A percentile compares a stretch with the other conserved stretches of the same genome.
Conservation (phyloP, 257 asterid genomes). For the Agastache rugosa region DNA sequence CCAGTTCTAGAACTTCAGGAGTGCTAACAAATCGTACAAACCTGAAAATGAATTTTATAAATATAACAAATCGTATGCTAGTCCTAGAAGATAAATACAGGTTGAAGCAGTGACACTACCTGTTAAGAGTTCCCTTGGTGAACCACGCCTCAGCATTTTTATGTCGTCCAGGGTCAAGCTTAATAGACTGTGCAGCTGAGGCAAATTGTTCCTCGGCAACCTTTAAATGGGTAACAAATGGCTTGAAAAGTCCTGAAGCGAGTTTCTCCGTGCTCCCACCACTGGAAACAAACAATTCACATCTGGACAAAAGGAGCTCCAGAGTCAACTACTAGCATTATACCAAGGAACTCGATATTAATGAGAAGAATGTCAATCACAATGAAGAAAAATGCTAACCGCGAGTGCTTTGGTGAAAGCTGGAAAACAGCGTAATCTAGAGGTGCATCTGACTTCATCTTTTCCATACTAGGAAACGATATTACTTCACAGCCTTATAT, state of each 20-base stretch:
- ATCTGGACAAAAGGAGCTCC: conserved; percentile 55
- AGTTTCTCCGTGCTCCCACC: conserved; percentile 81
- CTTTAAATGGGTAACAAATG: conserved; percentile 77
- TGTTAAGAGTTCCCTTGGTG: conserved; percentile 97
- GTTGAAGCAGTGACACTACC: conserved; percentile 49
- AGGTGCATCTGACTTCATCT: conserved; percentile 69
- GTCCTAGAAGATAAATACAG: neutral
- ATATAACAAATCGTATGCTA: conserved; percentile 7
- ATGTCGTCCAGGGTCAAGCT: conserved; percentile 71
- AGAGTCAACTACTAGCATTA: conserved; percentile 9
- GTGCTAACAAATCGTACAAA: conserved; percentile 92
- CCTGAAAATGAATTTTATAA: conserved; percentile 46
- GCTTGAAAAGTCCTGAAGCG: conserved; percentile 92
- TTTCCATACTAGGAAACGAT: conserved; percentile 41
- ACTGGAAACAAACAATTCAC: conserved; percentile 82
- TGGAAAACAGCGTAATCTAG: conserved; percentile 92
- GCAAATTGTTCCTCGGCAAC: conserved; percentile 81
- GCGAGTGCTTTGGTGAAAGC: conserved; percentile 80
- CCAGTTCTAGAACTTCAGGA: conserved; percentile 85
- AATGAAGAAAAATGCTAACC: conserved; percentile 46
- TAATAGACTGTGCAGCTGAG: conserved; percentile 66
- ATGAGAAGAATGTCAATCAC: conserved; percentile 21
- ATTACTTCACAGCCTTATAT: conserved; percentile 35
- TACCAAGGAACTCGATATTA: conserved; percentile 15
- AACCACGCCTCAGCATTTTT: conserved; percentile 77